These are phyloP conservation scores for Exsudoporus frostii DNA, from an alignment of 768 basidiomycete genomes.

Conservation along the genomic window DNA sequence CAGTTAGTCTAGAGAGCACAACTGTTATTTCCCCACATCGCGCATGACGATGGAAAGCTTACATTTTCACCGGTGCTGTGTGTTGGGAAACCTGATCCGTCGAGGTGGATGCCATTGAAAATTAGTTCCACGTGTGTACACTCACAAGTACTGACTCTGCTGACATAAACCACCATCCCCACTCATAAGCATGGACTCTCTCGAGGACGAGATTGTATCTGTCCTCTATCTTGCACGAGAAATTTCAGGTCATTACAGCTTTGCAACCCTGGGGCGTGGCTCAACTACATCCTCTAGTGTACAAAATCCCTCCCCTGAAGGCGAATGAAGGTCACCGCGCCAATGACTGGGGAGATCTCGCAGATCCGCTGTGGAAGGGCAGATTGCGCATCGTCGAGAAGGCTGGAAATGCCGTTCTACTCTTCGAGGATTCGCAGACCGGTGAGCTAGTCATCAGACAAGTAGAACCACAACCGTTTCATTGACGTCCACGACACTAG, in stretches of 20 bases:
- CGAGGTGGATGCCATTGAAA: slow-evolving; percentile 24
- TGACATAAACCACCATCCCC: slow-evolving; percentile 24
- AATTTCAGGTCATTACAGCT: slow-evolving; percentile 65
- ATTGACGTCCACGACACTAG: slow-evolving; percentile 31
- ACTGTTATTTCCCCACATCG: slow-evolving; percentile 1
- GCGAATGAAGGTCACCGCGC: slow-evolving; percentile 89
- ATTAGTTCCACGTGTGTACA: not conserved
- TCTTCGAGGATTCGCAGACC: slow-evolving; percentile 77
- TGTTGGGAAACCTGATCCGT: slow-evolving; percentile 2
- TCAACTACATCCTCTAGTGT: slow-evolving; percentile 52
- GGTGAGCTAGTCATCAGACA: slow-evolving; percentile 45
- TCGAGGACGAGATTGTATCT: slow-evolving; percentile 83
- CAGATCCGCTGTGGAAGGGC: slow-evolving; percentile 86
- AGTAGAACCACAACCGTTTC: slow-evolving; percentile 2
- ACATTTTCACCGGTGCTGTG: slow-evolving; percentile 31
- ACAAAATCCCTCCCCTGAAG: slow-evolving; percentile 86
- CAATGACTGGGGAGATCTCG: slow-evolving; percentile 88
- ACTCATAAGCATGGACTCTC: slow-evolving; percentile 43
- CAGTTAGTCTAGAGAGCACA: slow-evolving; percentile 50
- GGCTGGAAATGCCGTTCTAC: slow-evolving; percentile 59
- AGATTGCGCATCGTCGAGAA: slow-evolving; percentile 82
- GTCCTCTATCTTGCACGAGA: slow-evolving; percentile 88
- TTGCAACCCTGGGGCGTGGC: slow-evolving; percentile 12
- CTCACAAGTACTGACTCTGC: not conserved
- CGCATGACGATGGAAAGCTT: slow-evolving; percentile 5